Evolutionary conservation across 2,329 filamentous ascomycete species (phyloP), one percentile per base, ranked within the genome.

Genomic region (Paecilomyces sp.): DNA sequence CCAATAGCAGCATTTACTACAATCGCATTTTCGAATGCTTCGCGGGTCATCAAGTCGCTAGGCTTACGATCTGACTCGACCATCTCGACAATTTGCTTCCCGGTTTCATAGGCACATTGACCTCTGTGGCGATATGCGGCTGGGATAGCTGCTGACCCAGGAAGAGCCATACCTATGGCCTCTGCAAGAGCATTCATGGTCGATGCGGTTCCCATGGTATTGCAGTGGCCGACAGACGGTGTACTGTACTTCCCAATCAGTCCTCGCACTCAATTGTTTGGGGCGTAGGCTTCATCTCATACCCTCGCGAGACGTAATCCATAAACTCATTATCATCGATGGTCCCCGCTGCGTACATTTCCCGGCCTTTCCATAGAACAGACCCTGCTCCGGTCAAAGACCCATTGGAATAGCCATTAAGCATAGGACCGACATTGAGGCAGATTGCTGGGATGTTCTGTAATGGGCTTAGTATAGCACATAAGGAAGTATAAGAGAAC

Each of bases 21-120:
- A 31, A 85, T 81, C 4, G 80, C 81, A 61, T 84, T 85, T 69
- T 84, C 81, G 59, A 85, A 84, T 0, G 82, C 81, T 59, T 79
- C 68, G 2, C 80, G 74, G 0, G 81, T 84, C 77, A 84, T 77
- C 64, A 84, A 80, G 60, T 84, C 81, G 63, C 77, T 80, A 2
- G 82, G 82, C 60, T 79, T 81, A 31, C 76, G 72, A 65, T 83
- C 78, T 28, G 73, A 67, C 25, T 74, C 68, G 3, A 82, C 78
- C 79, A 82, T 81, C 57, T 79, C 78, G 24, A 82, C 79, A 51
- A 82, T 81, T 55, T 74, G 79, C 56, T 73, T 65, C 12, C 80
- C 80, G 0, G 80, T 82, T 53, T 76, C 71, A 60, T 81, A 82
- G 11, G 80, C 80, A 31, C 74, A 76, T 65, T 82, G 79, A 0